These are phyloP conservation scores for Clohesyomyces aquaticus DNA, from an alignment of 495 filamentous ascomycete species.

Conservation along the genomic window DNA sequence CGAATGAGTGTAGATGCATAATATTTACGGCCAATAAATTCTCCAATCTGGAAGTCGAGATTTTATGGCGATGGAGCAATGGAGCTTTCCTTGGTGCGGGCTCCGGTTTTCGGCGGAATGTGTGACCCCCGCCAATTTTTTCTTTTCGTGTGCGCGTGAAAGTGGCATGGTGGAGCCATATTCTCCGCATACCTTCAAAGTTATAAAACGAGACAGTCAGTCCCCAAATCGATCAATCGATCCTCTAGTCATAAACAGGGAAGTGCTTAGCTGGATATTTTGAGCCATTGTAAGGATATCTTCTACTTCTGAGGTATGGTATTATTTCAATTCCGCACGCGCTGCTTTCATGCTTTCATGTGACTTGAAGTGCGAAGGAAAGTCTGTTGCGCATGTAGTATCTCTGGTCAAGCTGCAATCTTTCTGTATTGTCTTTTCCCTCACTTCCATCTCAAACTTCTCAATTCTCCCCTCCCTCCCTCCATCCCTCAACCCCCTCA, in stretches of 20 bases:
- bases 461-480: neutral
- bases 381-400: no score
- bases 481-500: neutral
- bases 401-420: no score
- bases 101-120: conserved; percentile 30
- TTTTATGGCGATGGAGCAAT: conserved; percentile 4
- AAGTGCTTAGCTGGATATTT: no score
- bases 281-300: no score
- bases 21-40: no score
- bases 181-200: conserved; percentile 1
- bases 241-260: no score
- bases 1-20: no score
- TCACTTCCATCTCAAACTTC: neutral
- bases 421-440: neutral
- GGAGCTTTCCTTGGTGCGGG: conserved; percentile 3
- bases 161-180: conserved; percentile 20
- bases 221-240: neutral
- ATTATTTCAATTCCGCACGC: neutral
- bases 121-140: conserved; percentile 11
- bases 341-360: neutral
- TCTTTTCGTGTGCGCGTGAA: conserved; percentile 20
- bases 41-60: no score
- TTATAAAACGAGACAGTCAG: no score
- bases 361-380: conserved; percentile 1
- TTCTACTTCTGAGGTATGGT: no score